Evolutionary conservation across 106 monocot species (phyloP), one percentile per base, ranked within the genome.

Genomic region (Chionographis japonica): DNA sequence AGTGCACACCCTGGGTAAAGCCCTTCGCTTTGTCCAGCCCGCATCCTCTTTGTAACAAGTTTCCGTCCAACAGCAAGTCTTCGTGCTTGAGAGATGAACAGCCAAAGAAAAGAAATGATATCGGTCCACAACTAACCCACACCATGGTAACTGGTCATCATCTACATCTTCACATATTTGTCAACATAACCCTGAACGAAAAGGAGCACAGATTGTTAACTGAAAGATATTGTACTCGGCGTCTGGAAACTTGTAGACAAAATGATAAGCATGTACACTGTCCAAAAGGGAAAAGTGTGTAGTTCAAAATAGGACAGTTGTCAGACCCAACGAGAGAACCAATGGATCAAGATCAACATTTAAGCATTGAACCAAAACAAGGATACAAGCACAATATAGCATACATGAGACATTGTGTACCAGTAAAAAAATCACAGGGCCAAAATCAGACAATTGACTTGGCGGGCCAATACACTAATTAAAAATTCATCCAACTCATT

Each of bases 111-210:
- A 2, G 49, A 62, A 61, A n/a, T 17, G 36, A 12, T 8, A 53
- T 9, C 3, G 17, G 4, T 60, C 27, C 3, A 60, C 36, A 16
- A 15, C n/a, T 1, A 16, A 15, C n/a, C 1, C n/a, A 61, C 14
- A 43, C 10, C 27, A 65, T 46, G 6, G 59, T 36, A 39, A 51
- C 1, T 13, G 7, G 13, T 38, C 17, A 62, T 58, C 20, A 80
- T 55, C 79, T 84, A 86, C 75, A 73, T 52, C 84, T 94, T 94
- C 35, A 84, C 93, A 68, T 94, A 94, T 71, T 94, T 94, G 72
- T 90, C 84, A 37, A 94, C 86, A 77, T 94, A 94, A 15, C 90
- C 86, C 93, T 94, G 90, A 35, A 53, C 7, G 71, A 52, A 70
- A 74, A 51, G 2, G 35, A 40, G 38, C 8, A 10, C 2, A 46